These are phyloP conservation scores for Kwoniella shandongensis DNA, from an alignment of 768 basidiomycete species.

Conservation along the genomic window DNA sequence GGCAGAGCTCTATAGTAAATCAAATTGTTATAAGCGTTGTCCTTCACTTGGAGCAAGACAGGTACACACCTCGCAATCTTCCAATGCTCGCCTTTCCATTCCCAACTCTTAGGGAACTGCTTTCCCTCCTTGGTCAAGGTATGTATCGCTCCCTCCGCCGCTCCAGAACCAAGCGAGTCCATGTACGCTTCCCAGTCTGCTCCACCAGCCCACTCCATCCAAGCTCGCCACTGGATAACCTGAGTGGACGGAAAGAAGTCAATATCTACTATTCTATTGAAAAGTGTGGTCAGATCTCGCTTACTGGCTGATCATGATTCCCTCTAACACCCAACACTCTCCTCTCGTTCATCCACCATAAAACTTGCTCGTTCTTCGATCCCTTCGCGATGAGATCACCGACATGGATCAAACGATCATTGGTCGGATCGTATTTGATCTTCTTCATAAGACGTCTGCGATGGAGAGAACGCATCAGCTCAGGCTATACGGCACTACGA, in stretches of 20 bases:
- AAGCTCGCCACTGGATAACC: slow-evolving; percentile 83
- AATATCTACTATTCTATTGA: not conserved
- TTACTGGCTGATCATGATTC: slow-evolving; percentile 77
- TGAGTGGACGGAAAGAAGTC: slow-evolving; percentile 51
- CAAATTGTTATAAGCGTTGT: not conserved
- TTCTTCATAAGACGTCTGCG: slow-evolving; percentile 65
- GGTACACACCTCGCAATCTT: slow-evolving; percentile 62
- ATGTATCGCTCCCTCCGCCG: slow-evolving; percentile 56
- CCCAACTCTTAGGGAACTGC: slow-evolving; percentile 67
- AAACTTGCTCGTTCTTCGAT: slow-evolving; percentile 60
- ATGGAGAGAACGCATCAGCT: slow-evolving; percentile 3
- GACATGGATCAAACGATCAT: slow-evolving; percentile 73
- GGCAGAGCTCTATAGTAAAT: slow-evolving; percentile 59
- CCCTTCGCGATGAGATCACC: slow-evolving; percentile 83
- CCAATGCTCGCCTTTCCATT: slow-evolving; percentile 74
- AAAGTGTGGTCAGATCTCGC: not conserved
- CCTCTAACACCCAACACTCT: slow-evolving; percentile 80
- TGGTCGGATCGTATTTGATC: slow-evolving; percentile 62
- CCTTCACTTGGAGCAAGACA: no score
- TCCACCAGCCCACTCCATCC: slow-evolving; percentile 62
- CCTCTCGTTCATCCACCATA: slow-evolving; percentile 65
- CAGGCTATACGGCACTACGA: slow-evolving; percentile 8
- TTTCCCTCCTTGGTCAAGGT: slow-evolving; percentile 49
- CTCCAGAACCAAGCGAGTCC: slow-evolving; percentile 24
- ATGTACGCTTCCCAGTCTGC: slow-evolving; percentile 62